Conservation (phyloP, 805 yeast genomes). For the Candida odintsovae region DNA sequence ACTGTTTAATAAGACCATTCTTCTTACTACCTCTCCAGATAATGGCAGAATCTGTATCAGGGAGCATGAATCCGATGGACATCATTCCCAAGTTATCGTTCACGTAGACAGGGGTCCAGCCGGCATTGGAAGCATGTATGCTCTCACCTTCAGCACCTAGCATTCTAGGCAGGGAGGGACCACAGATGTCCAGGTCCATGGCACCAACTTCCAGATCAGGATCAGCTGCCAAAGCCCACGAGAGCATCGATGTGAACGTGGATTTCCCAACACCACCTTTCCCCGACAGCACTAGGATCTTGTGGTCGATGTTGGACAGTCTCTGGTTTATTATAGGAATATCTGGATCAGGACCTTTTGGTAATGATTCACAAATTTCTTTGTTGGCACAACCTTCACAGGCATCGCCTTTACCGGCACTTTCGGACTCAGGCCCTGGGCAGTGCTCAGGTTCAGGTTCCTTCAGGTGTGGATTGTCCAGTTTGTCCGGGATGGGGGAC, state of each 20-base stretch:
- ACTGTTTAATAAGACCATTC: slow-evolving; percentile 87
- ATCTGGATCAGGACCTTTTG: slow-evolving; percentile 95
- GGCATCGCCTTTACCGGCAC: slow-evolving; percentile 91
- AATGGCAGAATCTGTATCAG: slow-evolving; percentile 86
- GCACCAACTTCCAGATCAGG: slow-evolving; percentile 76
- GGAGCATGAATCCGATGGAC: slow-evolving; percentile 93
- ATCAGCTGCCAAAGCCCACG: slow-evolving; percentile 89
- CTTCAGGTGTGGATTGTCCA: slow-evolving; percentile 26
- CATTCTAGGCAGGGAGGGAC: slow-evolving; percentile 95
- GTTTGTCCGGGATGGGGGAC: neutral
- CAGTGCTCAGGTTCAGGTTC: slow-evolving; percentile 96
- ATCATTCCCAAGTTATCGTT: slow-evolving; percentile 92
- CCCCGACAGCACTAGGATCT: slow-evolving; percentile 75
- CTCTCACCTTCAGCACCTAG: slow-evolving; percentile 84
- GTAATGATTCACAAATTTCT: slow-evolving; percentile 78
- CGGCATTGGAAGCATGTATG: slow-evolving; percentile 83
- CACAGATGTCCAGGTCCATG: slow-evolving; percentile 96
- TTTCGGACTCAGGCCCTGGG: slow-evolving; percentile 95
- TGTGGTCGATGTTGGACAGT: slow-evolving; percentile 63
- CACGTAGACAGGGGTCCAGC: slow-evolving; percentile 96
- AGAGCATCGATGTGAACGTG: slow-evolving; percentile 91
- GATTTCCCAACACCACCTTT: slow-evolving; percentile 98
- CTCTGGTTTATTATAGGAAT: slow-evolving; percentile 68
- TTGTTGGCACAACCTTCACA: slow-evolving; percentile 95
- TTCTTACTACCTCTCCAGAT: slow-evolving; percentile 98